Evolutionary conservation across 345 rosid genomes (phyloP), one percentile per base, ranked within the genome.

Genomic region (Rhodamnia argentea): DNA sequence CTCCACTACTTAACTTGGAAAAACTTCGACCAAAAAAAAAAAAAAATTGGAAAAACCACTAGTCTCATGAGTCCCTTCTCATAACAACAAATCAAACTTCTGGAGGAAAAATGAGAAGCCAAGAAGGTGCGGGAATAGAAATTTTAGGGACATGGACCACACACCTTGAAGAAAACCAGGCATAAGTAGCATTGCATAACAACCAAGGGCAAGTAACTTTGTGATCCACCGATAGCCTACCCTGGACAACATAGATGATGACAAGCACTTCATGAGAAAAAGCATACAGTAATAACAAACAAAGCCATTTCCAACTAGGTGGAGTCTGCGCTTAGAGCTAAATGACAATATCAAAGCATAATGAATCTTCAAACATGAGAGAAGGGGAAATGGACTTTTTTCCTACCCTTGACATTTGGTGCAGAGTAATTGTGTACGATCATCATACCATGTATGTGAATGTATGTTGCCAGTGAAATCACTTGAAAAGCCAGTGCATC

Each of bases 81-180:
- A 16, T 52, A 44, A 52, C 15, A 78, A 40, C n/a, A 47, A 70
- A 70, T 18, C 84, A 83, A 83, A 52, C 84, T 83, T 50, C 58
- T 51, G 84, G 44, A 52, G 84, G 58, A 53, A 53, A 59, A 53
- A 83, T n/a, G 3, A 83, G 84, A 22, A 52, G 10, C 44, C 84
- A 70, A 70, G 78, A 37, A 70, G 13, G 47, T 4, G 26, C 12
- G 23, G n/a, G 42, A 83, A 83, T 18, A 52, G 44, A 86, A n/a
- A 18, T 12, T 10, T 23, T 82, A 26, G 8, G 29, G 32, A 16
- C 76, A 10, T 23, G 84, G 50, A 62, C 60, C 26, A 81, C 82
- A 56, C 42, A 96, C 99, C 99, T 96, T 95, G 98, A 87, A 97
- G 90, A 90, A 97, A 96, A 54, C 99, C 99, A 3, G 99, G 99